Conservation (phyloP, 2,329 filamentous ascomycete species). For the Colletotrichum lentis region DNA sequence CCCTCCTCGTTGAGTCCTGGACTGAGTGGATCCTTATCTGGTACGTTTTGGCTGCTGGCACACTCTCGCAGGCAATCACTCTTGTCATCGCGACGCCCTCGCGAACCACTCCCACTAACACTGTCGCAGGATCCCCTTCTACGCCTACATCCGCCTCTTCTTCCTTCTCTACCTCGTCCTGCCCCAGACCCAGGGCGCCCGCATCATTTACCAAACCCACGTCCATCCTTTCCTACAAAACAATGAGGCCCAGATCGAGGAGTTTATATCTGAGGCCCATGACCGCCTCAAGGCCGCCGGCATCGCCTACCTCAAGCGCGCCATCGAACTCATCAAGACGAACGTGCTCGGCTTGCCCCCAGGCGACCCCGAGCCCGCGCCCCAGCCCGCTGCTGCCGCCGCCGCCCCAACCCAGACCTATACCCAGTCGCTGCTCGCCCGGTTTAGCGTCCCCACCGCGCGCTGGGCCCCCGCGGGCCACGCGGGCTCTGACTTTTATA, state of each 20-base stretch:
- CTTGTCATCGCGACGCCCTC: background rate
- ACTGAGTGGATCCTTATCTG: constrained; percentile 86
- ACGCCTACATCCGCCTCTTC: constrained; percentile 86
- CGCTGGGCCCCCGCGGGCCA: constrained; percentile 61
- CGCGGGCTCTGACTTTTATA: constrained; percentile 74
- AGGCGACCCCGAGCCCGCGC: constrained; percentile 49
- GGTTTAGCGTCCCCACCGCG: constrained; percentile 83
- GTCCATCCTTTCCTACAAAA: constrained; percentile 87
- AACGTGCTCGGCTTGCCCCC: constrained; percentile 81
- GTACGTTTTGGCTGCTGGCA: constrained; percentile 52
- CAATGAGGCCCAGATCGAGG: constrained; percentile 89
- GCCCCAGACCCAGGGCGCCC: constrained; percentile 95
- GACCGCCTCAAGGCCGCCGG: constrained; percentile 80
- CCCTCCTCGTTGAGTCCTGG: constrained; percentile 85
- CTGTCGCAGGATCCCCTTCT: constrained; percentile 81
- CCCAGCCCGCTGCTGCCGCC: constrained; percentile 53
- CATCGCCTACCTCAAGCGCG: constrained; percentile 75
- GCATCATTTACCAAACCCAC: constrained; percentile 82
- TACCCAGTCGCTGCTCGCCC: constrained; percentile 81
- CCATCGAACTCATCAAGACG: constrained; percentile 76
- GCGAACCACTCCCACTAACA: constrained; percentile 3
- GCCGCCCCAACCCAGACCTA: constrained; percentile 65
- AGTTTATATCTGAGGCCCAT: constrained; percentile 84
- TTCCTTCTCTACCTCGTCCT: constrained; percentile 94
- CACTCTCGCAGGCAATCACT: background rate